These are phyloP conservation scores for Colletotrichum tropicale DNA, from an alignment of 2,329 filamentous ascomycete genomes.

Conservation along the genomic window DNA sequence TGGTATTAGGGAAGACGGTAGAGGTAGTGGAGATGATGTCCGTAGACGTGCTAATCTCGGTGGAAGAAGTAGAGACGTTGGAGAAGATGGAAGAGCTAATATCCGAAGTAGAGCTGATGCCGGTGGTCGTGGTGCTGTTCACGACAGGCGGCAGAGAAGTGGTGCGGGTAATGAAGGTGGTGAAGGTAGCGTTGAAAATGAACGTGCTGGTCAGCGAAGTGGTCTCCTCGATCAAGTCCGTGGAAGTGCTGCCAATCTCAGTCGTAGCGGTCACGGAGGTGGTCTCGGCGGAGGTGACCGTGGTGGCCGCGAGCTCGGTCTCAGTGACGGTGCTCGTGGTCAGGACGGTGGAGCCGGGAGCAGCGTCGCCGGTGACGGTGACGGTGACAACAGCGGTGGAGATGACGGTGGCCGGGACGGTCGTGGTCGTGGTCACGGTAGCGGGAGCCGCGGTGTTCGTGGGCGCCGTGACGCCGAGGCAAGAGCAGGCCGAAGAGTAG, in stretches of 20 bases:
- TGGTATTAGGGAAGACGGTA: neutral
- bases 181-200: conserved; percentile 16
- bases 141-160: neutral
- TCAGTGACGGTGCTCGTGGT: neutral
- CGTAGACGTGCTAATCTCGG: neutral
- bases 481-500: conserved; percentile 29
- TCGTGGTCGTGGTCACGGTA: conserved; percentile 11
- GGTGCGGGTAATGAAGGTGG: conserved; percentile 16
- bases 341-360: neutral
- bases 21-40: neutral
- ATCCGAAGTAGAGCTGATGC: neutral
- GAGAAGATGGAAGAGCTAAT: neutral
- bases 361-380: conserved; percentile 6
- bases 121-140: neutral
- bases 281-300: neutral
- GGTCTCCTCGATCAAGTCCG: conserved; percentile 13
- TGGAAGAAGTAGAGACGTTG: neutral
- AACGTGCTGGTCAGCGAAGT: conserved; percentile 7
- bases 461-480: conserved; percentile 22
- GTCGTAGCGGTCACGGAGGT: conserved; percentile 5
- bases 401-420: conserved; percentile 13
- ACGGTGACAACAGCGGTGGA: conserved; percentile 17
- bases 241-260: conserved; percentile 6
- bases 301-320: neutral
- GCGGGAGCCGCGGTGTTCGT: conserved; percentile 22